Base-by-base conservation (phyloP, 2,329 filamentous ascomycete species). In the Aspergillus sp. region DNA sequence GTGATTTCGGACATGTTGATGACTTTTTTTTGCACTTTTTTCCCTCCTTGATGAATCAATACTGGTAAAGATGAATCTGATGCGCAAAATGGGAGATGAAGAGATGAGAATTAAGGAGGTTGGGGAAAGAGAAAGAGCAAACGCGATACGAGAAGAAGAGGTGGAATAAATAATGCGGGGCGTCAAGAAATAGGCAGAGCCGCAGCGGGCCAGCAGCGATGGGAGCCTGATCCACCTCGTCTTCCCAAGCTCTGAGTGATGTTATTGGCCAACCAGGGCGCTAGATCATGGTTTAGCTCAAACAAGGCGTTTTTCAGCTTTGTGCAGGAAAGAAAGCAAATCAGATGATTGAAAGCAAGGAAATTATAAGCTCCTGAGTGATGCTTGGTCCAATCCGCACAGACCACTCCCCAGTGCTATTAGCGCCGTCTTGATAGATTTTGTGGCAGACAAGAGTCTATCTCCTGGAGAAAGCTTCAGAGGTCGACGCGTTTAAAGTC, bases 1-100 rank as follows among this genome's bases (percentile, higher is more conserved):
- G 63, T 41, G 28, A 68, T 43, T 15, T 64, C 57, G 1, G 60
- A 48, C 67, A 68, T 69, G 31, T 53, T 72, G 46, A 22, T 57
- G 11, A 23, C 58, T 13, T 8, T 13, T 41, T 41, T 15, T n/a
- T 57, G 11, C 23, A 57, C 15, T 13, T 41, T 41, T 41, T 41
- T 15, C 15, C 13, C 11, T 41, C 13, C 13, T 41, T 3, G 34
- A n/a, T 62, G 47, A 4, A 46, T 38, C 6, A 48, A 6, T 34
- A 50, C 25, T 43, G 15, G 23, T 54, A 25, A 25, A n/a, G 19
- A 38, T 53, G 28, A 17, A 9, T 13, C 28, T 19, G 17, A 25
- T 22, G 19, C 19, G 19, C 19, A 19, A 19, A 19, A 19, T 19
- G 19, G 19, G 19, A 19, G 17, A 9, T 25, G 38, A 22, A 25